phyloP scores from a whole-genome alignment of 2,329 filamentous ascomycete genomes.

The Dichotomopilus funicola region DNA sequence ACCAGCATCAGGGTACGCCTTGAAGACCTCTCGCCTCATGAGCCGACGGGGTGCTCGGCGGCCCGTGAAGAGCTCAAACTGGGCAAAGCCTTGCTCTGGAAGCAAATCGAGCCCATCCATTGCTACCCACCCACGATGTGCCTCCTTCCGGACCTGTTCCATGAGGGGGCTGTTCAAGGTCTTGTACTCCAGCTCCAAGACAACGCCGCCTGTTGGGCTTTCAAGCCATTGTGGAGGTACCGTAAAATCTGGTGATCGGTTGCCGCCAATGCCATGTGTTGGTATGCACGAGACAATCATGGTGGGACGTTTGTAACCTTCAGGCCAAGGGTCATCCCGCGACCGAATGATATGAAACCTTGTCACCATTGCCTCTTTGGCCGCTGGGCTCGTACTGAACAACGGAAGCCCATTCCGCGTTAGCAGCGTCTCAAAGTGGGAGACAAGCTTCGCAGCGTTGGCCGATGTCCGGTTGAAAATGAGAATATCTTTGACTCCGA shows the following conservation, averaged over 20 bases:
- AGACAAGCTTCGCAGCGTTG: conserved; percentile 61
- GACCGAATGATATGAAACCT: conserved; percentile 53
- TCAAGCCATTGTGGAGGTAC: conserved; percentile 63
- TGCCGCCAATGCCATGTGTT: conserved; percentile 57
- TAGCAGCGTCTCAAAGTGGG: conserved; percentile 59
- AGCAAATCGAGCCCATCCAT: conserved; percentile 71
- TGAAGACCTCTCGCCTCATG: conserved; percentile 61
- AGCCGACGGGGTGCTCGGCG: conserved; percentile 59
- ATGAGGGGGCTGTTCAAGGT: conserved; percentile 66
- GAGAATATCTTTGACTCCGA: conserved; percentile 70
- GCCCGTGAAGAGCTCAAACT: conserved; percentile 76
- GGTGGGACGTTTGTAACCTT: conserved; percentile 56
- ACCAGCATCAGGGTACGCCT: conserved; percentile 38
- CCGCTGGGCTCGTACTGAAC: conserved; percentile 37
- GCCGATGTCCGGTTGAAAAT: conserved; percentile 64
- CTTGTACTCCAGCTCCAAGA: conserved; percentile 69
- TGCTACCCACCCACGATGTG: conserved; percentile 62
- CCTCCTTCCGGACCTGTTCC: conserved; percentile 55
- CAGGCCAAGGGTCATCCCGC: conserved; percentile 57
- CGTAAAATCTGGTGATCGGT: conserved; percentile 61
- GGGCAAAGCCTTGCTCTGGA: conserved; percentile 72
- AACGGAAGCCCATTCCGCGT: conserved; percentile 37
- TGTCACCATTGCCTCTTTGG: conserved; percentile 31
- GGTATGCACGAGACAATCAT: conserved; percentile 74
- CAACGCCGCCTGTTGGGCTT: conserved; percentile 67